Conservation (phyloP, 495 filamentous ascomycete species). For the Pyronema omphalodes region DNA sequence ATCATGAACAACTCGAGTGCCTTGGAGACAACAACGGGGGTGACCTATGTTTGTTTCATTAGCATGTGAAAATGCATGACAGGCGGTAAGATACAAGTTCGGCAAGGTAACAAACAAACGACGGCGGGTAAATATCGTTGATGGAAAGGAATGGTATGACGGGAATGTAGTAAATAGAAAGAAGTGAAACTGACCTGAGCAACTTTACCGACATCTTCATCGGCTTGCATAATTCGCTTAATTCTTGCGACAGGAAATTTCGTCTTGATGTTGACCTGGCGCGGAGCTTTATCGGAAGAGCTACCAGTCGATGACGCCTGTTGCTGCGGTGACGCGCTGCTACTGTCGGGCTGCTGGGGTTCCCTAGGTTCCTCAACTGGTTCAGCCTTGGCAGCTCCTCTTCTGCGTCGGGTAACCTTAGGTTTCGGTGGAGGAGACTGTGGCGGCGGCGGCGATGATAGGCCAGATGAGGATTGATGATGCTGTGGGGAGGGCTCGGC, state of each 20-base stretch:
- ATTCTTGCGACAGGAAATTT: slow-evolving; percentile 96
- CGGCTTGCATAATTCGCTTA: slow-evolving; percentile 98
- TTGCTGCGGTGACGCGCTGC: neutral
- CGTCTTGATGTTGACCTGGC: slow-evolving; percentile 55
- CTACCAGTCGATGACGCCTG: neutral
- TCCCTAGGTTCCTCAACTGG: neutral
- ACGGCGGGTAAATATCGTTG: neutral
- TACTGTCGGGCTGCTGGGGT: neutral
- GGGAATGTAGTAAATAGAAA: neutral
- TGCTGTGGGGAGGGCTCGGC: neutral
- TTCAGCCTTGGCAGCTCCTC: neutral
- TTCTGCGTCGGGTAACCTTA: neutral
- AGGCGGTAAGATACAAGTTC: neutral
- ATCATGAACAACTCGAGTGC: slow-evolving; percentile 97
- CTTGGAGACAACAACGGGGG: slow-evolving; percentile 34
- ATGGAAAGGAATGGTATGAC: neutral
- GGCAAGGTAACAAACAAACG: neutral
- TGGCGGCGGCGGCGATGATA: neutral
- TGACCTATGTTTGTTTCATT: slow-evolving; percentile 22
- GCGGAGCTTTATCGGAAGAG: neutral
- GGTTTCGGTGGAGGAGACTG: neutral
- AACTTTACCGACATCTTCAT: slow-evolving; percentile 97
- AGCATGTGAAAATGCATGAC: neutral
- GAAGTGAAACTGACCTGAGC: slow-evolving; percentile 53
- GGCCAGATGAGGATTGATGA: neutral